Conservation (phyloP, 2,329 filamentous ascomycete genomes). For the Calycina herbarum region DNA sequence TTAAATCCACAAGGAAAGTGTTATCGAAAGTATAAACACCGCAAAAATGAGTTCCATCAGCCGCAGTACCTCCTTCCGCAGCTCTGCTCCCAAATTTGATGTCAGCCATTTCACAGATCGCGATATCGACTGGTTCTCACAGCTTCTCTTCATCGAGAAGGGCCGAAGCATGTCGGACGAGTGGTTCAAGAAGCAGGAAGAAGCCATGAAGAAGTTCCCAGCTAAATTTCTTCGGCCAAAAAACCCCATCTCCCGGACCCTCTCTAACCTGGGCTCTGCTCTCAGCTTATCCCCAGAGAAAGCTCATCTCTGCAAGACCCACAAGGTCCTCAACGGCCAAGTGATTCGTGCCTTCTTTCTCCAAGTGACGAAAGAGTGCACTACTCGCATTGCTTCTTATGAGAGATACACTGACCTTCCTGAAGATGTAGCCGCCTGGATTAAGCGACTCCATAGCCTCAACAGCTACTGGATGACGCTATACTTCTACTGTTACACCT, state of each 20-base stretch:
- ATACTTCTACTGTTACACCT: conserved; percentile 40
- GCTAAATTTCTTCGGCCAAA: not conserved
- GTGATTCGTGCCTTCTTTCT: not conserved
- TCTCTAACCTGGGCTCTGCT: not conserved
- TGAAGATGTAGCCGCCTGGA: not conserved
- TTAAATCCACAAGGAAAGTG: too few relatives aligned
- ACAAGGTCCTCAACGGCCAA: not conserved
- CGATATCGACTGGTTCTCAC: not conserved
- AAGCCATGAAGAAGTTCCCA: not conserved
- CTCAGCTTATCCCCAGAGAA: not conserved
- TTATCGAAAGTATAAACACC: too few relatives aligned
- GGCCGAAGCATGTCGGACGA: not conserved
- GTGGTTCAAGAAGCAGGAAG: not conserved
- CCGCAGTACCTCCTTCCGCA: too few relatives aligned
- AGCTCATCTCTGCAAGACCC: not conserved
- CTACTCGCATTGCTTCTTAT: not conserved
- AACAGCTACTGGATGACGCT: conserved; percentile 40
- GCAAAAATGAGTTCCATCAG: too few relatives aligned
- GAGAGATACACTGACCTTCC: not conserved
- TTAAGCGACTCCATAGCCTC: conserved; percentile 20
- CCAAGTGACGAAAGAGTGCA: not conserved
- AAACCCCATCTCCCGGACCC: not conserved
- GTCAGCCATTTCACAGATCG: not conserved
- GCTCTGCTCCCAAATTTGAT: not conserved
- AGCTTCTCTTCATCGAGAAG: not conserved